Evolutionary conservation across 495 filamentous ascomycete genomes (phyloP).

Genomic region (Patellaria atrata): DNA sequence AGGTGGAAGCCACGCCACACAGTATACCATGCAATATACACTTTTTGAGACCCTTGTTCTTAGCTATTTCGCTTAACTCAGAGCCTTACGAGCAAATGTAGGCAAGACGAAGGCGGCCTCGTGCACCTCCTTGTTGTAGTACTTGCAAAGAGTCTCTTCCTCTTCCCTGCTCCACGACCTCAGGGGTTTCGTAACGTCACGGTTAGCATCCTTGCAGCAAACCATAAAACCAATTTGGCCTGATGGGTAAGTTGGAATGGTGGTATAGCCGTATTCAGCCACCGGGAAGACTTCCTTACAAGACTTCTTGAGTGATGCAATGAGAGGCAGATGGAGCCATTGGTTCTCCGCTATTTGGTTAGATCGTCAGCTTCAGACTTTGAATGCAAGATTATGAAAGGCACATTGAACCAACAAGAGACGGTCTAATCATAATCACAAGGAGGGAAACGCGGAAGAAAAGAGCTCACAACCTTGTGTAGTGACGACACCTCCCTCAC

Average conservation of each 20-base stretch:
- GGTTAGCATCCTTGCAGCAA: constrained; percentile 80
- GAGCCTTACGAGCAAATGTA: constrained; percentile 73
- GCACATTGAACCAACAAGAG: constrained; percentile 10
- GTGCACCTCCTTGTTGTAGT: constrained; percentile 95
- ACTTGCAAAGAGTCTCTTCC: constrained; percentile 79
- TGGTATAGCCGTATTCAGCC: constrained; percentile 97
- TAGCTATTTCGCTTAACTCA: too few relatives aligned
- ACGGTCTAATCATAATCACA: constrained; percentile 12
- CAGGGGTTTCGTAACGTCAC: constrained; percentile 70
- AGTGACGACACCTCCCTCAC: constrained; percentile 94
- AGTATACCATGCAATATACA: too few relatives aligned
- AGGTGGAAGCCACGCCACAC: too few relatives aligned
- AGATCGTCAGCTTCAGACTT: too few relatives aligned
- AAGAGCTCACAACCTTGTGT: constrained; percentile 98
- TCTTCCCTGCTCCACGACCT: constrained; percentile 69
- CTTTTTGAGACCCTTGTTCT: too few relatives aligned
- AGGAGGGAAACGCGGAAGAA: constrained; percentile 32
- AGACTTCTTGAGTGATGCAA: constrained; percentile 81
- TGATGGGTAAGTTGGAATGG: constrained; percentile 97
- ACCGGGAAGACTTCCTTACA: constrained; percentile 96
- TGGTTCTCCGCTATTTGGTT: constrained; percentile 98
- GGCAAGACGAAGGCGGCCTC: constrained; percentile 86
- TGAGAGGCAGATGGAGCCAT: constrained; percentile 91
- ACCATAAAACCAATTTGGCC: constrained; percentile 99
- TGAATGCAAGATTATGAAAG: constrained; percentile 3